Conservation (phyloP, 2,329 filamentous ascomycete species). For the Talaromyces albobiverticillius region DNA sequence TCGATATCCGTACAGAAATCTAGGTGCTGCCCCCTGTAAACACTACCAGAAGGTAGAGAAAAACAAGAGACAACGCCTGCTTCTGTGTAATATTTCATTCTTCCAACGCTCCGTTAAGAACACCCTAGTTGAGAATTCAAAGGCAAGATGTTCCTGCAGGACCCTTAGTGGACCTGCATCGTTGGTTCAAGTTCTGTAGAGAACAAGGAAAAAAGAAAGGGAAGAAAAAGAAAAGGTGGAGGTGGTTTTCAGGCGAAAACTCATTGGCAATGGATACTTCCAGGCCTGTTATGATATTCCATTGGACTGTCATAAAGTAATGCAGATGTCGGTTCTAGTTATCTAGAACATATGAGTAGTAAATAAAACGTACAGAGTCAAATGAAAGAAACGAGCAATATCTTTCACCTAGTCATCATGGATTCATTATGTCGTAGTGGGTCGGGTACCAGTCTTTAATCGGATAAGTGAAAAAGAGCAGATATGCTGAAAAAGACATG, state of each 20-base stretch:
- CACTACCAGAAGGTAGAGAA: conserved; percentile 15
- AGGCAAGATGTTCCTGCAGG: conserved; percentile 65
- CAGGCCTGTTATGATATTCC: not conserved
- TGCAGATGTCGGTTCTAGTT: not conserved
- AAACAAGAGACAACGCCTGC: conserved; percentile 16
- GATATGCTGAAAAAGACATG: conserved; percentile 41
- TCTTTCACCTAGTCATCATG: conserved; percentile 5
- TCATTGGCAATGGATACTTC: not conserved
- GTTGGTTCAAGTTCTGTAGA: conserved; percentile 53
- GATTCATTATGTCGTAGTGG: conserved; percentile 13
- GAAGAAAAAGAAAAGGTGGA: conserved; percentile 12
- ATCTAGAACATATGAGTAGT: not conserved
- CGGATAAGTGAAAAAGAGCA: conserved; percentile 63
- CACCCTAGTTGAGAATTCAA: conserved; percentile 55
- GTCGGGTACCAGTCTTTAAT: conserved; percentile 25
- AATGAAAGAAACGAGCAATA: not conserved
- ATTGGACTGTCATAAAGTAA: not conserved
- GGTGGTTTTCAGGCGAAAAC: not conserved
- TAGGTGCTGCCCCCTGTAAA: conserved; percentile 14
- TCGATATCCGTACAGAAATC: conserved; percentile 28
- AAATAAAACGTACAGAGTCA: conserved; percentile 1
- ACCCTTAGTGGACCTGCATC: conserved; percentile 68
- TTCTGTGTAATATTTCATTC: conserved; percentile 42
- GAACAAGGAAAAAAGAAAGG: conserved; percentile 13
- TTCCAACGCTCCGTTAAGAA: conserved; percentile 84